Evolutionary conservation across 202 grass and related monocot species (phyloP), one percentile per base, ranked within the genome.

Genomic region (Dendrocalamus latiflorus): DNA sequence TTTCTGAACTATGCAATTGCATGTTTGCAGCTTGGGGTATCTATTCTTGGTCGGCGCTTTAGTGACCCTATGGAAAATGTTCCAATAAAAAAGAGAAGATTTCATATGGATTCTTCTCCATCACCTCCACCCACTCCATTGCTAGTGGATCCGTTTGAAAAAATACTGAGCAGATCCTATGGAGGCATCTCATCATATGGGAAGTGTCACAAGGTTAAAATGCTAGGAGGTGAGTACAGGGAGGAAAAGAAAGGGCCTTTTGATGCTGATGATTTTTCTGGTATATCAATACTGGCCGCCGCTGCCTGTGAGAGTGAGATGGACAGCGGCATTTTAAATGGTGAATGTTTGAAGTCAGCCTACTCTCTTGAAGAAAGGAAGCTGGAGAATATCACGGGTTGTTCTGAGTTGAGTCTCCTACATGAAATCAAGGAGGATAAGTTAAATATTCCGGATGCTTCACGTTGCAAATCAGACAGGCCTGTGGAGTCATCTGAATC

Each of bases 1-100:
- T 74, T 79, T 37, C 66, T 71, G 74, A 78, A 84, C 57, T 14
- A 43, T 79, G 60, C 45, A 77, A 36, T 87, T 76, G 33, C 79
- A 55, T 70, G 6, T 44, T 65, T 86, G 70, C 81, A 99, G 96
- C 72, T 93, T 37, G 87, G 96, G 36, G 91, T 95, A 81, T 95
- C 78, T 65, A 95, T 95, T 93, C 96, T 99, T 26, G 87, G 89
- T 64, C 74, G 89, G 74, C 89, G 91, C 54, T 99, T 99, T 80
- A 87, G 89, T 87, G 96, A 95, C 20, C 55, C 87, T 5, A 43
- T 89, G 53, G 87, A 89, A 83, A 99, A 71, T 72, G 85, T 92
- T 83, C 96, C 93, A 70, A 99, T 99, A 70, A 99, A 99, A 87
- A 99, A 99, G 89, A 95, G 96, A 83, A 91, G 83, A 75, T 84